These are phyloP conservation scores for Roridomyces roridus DNA, from an alignment of 768 basidiomycete species.

Conservation along the genomic window DNA sequence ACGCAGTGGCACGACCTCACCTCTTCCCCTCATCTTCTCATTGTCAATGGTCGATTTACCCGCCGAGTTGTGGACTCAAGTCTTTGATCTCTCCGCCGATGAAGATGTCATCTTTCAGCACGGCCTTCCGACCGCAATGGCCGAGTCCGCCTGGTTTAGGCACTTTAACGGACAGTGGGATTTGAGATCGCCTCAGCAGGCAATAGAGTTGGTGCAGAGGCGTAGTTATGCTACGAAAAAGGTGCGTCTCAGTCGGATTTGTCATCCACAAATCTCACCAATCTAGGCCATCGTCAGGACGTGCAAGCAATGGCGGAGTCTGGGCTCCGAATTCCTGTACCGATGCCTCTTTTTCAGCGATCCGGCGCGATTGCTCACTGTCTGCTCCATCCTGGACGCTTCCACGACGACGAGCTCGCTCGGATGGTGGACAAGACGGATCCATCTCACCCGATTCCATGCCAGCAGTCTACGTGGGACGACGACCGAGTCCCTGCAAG, in stretches of 20 bases:
- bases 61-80: conserved; percentile 71
- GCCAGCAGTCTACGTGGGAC: conserved; percentile 39
- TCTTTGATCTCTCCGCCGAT: conserved; percentile 74
- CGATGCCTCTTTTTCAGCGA: conserved; percentile 72
- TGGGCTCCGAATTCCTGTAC: conserved; percentile 72
- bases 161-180: conserved; percentile 56
- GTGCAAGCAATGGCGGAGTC: conserved; percentile 64
- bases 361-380: conserved; percentile 56
- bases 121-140: conserved; percentile 65
- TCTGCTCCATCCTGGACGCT: conserved; percentile 59
- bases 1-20: too few species aligned
- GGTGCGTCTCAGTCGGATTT: conserved; percentile 43
- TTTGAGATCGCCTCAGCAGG: conserved; percentile 65
- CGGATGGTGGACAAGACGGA: conserved; percentile 75
- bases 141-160: conserved; percentile 70
- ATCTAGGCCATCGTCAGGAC: conserved; percentile 71
- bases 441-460: conserved; percentile 69
- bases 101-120: conserved; percentile 73
- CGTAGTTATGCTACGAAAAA: conserved; percentile 72
- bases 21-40: not conserved
- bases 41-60: conserved; percentile 49
- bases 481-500: conserved; percentile 56
- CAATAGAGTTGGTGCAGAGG: conserved; percentile 61
- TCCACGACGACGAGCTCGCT: conserved; percentile 52
- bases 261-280: not conserved